These are phyloP conservation scores for Mrakia gelida DNA, from an alignment of 768 basidiomycete genomes.

Conservation along the genomic window DNA sequence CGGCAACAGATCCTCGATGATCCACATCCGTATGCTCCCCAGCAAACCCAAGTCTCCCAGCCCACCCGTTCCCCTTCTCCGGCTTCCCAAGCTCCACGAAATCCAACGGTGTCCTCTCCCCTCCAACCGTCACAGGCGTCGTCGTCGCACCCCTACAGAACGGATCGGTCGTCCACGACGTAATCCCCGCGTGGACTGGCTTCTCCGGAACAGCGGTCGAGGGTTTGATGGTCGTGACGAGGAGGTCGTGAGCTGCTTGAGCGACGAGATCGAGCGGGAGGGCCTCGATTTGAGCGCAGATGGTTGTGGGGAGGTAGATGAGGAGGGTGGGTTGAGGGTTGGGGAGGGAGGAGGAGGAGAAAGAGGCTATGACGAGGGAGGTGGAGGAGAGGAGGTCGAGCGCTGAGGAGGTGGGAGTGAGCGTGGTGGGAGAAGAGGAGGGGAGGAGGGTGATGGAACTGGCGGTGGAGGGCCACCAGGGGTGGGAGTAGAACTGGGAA, in stretches of 20 bases:
- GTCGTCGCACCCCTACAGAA: conserved; percentile 46
- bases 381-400: background rate
- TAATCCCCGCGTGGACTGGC: conserved; percentile 38
- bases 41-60: conserved; percentile 45
- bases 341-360: conserved; percentile 29
- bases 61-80: conserved; percentile 36
- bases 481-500: conserved; percentile 29
- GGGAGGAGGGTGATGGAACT: conserved; percentile 34
- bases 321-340: conserved; percentile 36
- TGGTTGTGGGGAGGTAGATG: conserved; percentile 36
- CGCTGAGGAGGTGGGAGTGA: background rate
- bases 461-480: conserved; percentile 38
- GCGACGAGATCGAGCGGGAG: conserved; percentile 25
- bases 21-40: conserved; percentile 50
- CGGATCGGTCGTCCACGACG: conserved; percentile 44
- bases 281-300: conserved; percentile 22
- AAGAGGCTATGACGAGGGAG: conserved; percentile 15
- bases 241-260: conserved; percentile 33
- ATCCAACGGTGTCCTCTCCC: conserved; percentile 44
- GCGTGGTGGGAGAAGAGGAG: background rate
- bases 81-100: conserved; percentile 44
- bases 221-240: conserved; percentile 25
- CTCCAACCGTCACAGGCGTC: conserved; percentile 40
- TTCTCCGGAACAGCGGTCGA: background rate
- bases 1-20: conserved; percentile 45